phyloP scores from a whole-genome alignment of 2,329 filamentous ascomycete genomes.

The Davidsoniella virescens region DNA sequence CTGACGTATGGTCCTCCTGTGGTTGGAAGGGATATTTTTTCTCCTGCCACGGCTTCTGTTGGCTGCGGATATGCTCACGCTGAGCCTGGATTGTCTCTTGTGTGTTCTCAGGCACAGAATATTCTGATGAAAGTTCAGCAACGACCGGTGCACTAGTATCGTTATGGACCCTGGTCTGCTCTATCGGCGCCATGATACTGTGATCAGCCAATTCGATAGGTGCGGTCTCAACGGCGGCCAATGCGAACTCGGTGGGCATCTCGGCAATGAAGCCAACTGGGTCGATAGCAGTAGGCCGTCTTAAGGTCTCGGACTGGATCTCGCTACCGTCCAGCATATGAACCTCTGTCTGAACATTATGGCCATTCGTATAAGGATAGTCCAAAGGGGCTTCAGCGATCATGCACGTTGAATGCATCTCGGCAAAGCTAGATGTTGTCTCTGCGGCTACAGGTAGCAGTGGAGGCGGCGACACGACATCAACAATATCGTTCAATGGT shows the following conservation, averaged over 20 bases:
- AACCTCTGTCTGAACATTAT: constrained; percentile 13
- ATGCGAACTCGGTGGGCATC: constrained; percentile 29
- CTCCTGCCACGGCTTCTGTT: constrained; percentile 5
- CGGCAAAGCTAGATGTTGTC: too few relatives aligned
- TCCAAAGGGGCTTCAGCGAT: too few relatives aligned
- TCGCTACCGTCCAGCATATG: constrained; percentile 23
- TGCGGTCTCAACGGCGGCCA: constrained; percentile 26
- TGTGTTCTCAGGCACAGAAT: not conserved
- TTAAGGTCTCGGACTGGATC: constrained; percentile 18
- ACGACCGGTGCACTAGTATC: constrained; percentile 8
- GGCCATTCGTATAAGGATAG: not conserved
- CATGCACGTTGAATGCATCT: too few relatives aligned
- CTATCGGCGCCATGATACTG: constrained; percentile 22
- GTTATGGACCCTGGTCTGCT: constrained; percentile 14
- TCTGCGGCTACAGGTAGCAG: constrained; percentile 6
- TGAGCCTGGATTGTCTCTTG: constrained; percentile 5
- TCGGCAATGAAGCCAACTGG: constrained; percentile 32
- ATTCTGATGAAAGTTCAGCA: constrained; percentile 25
- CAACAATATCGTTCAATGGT: too few relatives aligned
- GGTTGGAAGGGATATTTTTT: constrained; percentile 14
- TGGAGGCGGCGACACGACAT: not conserved
- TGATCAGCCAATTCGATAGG: constrained; percentile 31
- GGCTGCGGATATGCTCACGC: not conserved
- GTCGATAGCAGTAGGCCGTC: constrained; percentile 16
- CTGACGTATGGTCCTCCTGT: not conserved